phyloP scores from a whole-genome alignment of 2,329 filamentous ascomycete genomes.

The Neonectria sp. region DNA sequence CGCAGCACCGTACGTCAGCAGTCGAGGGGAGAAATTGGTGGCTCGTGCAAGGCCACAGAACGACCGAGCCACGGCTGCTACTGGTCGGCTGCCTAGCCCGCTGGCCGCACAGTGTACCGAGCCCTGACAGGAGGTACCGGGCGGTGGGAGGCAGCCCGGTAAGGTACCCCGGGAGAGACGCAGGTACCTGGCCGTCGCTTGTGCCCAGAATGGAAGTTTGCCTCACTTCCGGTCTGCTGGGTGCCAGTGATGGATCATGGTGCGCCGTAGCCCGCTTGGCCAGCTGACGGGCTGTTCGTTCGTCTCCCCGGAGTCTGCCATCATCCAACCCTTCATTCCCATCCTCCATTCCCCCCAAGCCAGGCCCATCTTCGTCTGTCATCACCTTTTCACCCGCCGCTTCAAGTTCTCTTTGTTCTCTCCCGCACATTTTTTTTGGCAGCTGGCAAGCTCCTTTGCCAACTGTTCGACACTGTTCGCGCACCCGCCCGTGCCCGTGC shows the following conservation, averaged over 20 bases:
- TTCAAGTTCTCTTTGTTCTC: conserved; percentile 30
- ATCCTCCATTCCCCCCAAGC: conserved; percentile 19
- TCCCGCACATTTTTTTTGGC: conserved; percentile 31
- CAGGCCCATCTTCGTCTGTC: conserved; percentile 18
- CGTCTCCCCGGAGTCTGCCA: conserved; percentile 37
- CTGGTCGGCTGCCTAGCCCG: neutral
- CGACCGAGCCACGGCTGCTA: neutral
- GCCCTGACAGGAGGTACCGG: conserved; percentile 1
- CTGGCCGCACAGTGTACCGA: neutral
- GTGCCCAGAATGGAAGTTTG: conserved; percentile 8
- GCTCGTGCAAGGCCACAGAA: conserved; percentile 2
- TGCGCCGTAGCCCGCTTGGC: conserved; percentile 31
- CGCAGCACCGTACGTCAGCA: neutral
- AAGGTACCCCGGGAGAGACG: neutral
- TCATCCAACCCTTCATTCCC: conserved; percentile 36
- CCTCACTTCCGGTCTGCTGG: neutral
- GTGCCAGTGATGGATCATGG: neutral
- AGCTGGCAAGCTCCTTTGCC: conserved; percentile 34
- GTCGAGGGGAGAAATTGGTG: neutral
- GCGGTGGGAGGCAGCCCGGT: neutral
- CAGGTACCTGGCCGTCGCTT: conserved; percentile 15
- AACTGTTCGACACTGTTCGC: conserved; percentile 33
- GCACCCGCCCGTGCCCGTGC: conserved; percentile 35
- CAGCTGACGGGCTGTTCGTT: conserved; percentile 39
- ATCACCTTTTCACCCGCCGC: conserved; percentile 35